These are phyloP conservation scores for Colletotrichum higginsianum DNA, from an alignment of 2,329 filamentous ascomycete species.

Conservation along the genomic window DNA sequence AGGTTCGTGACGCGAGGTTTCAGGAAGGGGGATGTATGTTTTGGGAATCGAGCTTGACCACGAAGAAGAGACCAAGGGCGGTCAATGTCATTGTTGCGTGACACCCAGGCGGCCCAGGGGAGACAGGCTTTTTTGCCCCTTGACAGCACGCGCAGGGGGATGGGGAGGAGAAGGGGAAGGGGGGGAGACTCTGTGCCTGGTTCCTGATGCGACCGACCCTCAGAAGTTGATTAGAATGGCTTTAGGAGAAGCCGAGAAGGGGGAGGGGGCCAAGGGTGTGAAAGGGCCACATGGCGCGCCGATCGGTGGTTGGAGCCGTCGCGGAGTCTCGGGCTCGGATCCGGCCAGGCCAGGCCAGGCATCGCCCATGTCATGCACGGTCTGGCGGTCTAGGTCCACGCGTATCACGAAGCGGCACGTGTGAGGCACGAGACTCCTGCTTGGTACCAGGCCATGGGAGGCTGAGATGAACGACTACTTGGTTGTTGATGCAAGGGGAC, in stretches of 20 bases:
- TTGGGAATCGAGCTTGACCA: neutral
- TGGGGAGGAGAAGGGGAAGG: no score
- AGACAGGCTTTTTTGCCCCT: neutral
- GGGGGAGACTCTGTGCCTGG: conserved; percentile 4
- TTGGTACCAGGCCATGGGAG: neutral
- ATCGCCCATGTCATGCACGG: conserved; percentile 21
- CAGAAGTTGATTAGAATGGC: neutral
- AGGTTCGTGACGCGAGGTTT: conserved; percentile 21
- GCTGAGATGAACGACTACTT: neutral
- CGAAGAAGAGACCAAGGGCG: neutral
- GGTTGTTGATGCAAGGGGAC: neutral
- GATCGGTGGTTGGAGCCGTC: neutral
- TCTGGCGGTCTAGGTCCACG: conserved; percentile 10
- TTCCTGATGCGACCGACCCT: conserved; percentile 9
- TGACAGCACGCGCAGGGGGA: neutral
- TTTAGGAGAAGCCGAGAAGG: neutral
- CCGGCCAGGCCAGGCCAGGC: conserved; percentile 3
- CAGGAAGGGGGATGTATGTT: conserved; percentile 15
- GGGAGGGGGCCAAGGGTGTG: neutral
- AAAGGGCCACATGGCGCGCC: conserved; percentile 14
- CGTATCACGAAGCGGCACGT: conserved; percentile 9
- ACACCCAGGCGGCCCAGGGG: neutral
- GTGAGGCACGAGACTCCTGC: neutral
- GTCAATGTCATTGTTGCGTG: conserved; percentile 29
- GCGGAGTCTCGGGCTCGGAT: conserved; percentile 28